These are phyloP conservation scores for Kwoniella sp. DNA, from an alignment of 768 basidiomycete genomes.

Conservation along the genomic window DNA sequence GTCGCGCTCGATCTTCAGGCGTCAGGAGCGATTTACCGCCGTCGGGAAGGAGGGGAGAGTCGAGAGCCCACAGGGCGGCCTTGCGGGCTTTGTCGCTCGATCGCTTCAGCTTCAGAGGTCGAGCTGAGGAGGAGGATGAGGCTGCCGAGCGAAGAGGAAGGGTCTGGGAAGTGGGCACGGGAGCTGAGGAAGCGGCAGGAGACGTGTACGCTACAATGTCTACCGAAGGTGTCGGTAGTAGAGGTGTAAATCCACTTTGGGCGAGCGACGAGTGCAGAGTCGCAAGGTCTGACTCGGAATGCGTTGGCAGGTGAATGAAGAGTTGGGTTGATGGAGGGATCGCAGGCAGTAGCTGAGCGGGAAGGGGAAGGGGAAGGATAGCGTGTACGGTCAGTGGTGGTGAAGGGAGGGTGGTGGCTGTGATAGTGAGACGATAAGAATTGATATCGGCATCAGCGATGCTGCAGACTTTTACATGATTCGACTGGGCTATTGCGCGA, in stretches of 20 bases:
- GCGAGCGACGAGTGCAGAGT: slow-evolving; percentile 37
- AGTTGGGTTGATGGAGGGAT: slow-evolving; percentile 52
- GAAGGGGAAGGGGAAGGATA: slow-evolving; percentile 48
- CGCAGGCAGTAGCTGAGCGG: slow-evolving; percentile 32
- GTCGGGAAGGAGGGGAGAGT: slow-evolving; percentile 70
- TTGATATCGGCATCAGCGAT: background rate
- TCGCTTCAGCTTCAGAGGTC: slow-evolving; percentile 44
- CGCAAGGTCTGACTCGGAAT: slow-evolving; percentile 22
- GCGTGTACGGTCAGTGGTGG: slow-evolving; percentile 46
- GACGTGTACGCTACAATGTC: slow-evolving; percentile 48
- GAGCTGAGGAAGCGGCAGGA: slow-evolving; percentile 23
- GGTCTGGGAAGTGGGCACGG: slow-evolving; percentile 26
- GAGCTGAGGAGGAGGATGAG: slow-evolving; percentile 13
- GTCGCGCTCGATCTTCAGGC: slow-evolving; percentile 75
- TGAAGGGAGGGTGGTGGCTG: slow-evolving; percentile 50
- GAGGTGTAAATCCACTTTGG: slow-evolving; percentile 30
- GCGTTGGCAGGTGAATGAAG: slow-evolving; percentile 46
- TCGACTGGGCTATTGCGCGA: background rate
- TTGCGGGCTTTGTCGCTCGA: slow-evolving; percentile 69
- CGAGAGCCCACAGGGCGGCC: slow-evolving; percentile 85
- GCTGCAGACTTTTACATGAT: background rate
- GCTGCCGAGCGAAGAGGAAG: slow-evolving; percentile 6
- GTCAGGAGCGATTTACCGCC: slow-evolving; percentile 84
- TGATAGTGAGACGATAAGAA: background rate
- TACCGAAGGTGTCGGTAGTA: slow-evolving; percentile 35